A percentile compares a stretch with the other conserved stretches of the same genome.
Conservation (phyloP, 2,329 filamentous ascomycete species). For the Ophiosphaerella narmari region DNA sequence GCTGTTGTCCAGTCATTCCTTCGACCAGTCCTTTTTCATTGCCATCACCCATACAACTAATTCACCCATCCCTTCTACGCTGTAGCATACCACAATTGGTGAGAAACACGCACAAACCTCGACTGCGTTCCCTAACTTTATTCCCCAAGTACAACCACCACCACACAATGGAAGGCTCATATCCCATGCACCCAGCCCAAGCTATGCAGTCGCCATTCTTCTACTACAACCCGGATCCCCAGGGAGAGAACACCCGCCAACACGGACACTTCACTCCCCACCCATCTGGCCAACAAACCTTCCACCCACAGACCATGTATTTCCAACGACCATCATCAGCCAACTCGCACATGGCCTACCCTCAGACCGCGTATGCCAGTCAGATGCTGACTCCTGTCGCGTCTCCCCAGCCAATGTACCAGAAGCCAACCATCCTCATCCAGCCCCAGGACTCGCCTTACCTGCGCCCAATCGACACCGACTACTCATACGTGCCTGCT, state of each 20-base stretch:
- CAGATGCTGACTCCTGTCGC: constrained; percentile 75
- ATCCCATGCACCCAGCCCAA: constrained; percentile 55
- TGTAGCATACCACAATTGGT: constrained; percentile 22
- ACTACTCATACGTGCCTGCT: constrained; percentile 75
- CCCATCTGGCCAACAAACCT: constrained; percentile 42
- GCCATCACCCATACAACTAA: constrained; percentile 31
- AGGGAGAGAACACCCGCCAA: constrained; percentile 67
- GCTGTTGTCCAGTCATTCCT: constrained; percentile 49
- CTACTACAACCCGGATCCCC: constrained; percentile 82
- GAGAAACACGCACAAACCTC: constrained; percentile 6
- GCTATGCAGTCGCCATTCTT: constrained; percentile 78
- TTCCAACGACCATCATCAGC: constrained; percentile 63
- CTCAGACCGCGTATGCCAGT: constrained; percentile 59
- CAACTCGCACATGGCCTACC: constrained; percentile 61
- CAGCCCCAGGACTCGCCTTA: constrained; percentile 62
- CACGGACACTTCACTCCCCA: constrained; percentile 75
- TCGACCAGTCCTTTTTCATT: constrained; percentile 25
- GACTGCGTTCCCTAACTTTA: neutral
- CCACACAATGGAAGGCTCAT: constrained; percentile 68
- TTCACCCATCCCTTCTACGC: constrained; percentile 20
- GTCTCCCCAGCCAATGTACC: constrained; percentile 73
- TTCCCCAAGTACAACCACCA: constrained; percentile 16
- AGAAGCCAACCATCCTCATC: constrained; percentile 75
- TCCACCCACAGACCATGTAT: constrained; percentile 53
- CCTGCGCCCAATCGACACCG: constrained; percentile 71